phyloP scores from a whole-genome alignment of 257 asterid species.

The Nicotiana paniculata region DNA sequence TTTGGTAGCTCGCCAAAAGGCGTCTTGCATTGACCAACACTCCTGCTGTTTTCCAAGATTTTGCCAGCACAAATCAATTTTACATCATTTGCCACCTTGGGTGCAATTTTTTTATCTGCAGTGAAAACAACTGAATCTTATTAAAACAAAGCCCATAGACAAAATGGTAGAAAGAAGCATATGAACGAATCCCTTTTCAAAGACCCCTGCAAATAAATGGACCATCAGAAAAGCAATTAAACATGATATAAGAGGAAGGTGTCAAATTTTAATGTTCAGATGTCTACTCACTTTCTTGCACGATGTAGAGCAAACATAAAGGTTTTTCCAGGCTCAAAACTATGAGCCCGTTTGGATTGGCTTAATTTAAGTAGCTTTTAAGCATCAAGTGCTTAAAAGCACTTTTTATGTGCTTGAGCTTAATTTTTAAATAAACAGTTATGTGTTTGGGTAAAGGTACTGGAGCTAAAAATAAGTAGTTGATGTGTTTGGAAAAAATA shows the following conservation, averaged over 20 bases:
- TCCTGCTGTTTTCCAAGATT: conserved; percentile 72
- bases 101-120: conserved; percentile 72
- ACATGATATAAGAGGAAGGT: not conserved
- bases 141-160: not conserved
- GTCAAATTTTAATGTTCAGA: not conserved
- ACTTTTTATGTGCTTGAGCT: too few species aligned
- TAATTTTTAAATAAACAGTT: too few species aligned
- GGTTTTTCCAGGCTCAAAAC: not conserved
- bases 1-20: conserved; percentile 69
- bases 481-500: too few species aligned
- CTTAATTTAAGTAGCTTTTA: too few species aligned
- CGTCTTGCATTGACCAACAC: conserved; percentile 76
- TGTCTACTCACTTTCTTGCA: not conserved
- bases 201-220: not conserved
- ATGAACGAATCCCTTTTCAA: not conserved
- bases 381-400: too few species aligned
- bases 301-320: not conserved
- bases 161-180: not conserved
- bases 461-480: too few species aligned
- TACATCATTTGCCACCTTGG: conserved; percentile 73
- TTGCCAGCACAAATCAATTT: conserved; percentile 81
- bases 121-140: conserved; percentile 8
- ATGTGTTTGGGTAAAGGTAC: too few species aligned
- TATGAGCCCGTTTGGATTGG: too few species aligned
- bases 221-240: not conserved